A percentile compares a stretch with the other conserved stretches of the same genome.
Conservation (phyloP, 2,329 filamentous ascomycete species). For the Hansfordia pulvinata region DNA sequence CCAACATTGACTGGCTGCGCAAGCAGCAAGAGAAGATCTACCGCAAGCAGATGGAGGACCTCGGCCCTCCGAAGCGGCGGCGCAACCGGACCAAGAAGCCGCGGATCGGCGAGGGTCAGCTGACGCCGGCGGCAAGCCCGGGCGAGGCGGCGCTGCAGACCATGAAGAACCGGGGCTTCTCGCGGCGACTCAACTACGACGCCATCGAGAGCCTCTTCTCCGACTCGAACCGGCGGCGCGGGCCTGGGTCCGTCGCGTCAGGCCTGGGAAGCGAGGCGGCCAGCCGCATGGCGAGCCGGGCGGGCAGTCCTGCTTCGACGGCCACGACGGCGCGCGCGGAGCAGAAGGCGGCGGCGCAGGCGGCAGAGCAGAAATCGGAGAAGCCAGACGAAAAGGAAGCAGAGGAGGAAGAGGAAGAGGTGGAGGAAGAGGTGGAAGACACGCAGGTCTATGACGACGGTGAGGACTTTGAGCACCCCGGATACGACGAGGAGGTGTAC, state of each 20-base stretch:
- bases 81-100: slow-evolving; percentile 34
- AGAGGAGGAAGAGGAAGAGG: slow-evolving; percentile 17
- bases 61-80: slow-evolving; percentile 39
- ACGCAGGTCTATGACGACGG: slow-evolving; percentile 10
- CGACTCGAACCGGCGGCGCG: slow-evolving; percentile 26
- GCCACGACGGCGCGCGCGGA: slow-evolving; percentile 11
- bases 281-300: slow-evolving; percentile 19
- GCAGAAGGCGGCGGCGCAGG: slow-evolving; percentile 1
- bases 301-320: slow-evolving; percentile 17
- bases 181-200: slow-evolving; percentile 64
- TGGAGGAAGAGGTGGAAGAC: slow-evolving; percentile 21
- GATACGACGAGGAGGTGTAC: slow-evolving; percentile 21
- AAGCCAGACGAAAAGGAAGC: slow-evolving; percentile 18
- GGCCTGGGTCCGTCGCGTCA: slow-evolving; percentile 33
- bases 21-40: slow-evolving; percentile 75
- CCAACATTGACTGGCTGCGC: slow-evolving; percentile 88
- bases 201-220: slow-evolving; percentile 42
- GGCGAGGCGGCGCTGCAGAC: slow-evolving; percentile 57
- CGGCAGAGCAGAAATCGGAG: slow-evolving; percentile 4
- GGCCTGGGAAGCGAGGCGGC: slow-evolving; percentile 26
- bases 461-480: slow-evolving; percentile 9
- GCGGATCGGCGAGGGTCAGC: slow-evolving; percentile 50
- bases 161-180: slow-evolving; percentile 54
- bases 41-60: slow-evolving; percentile 47
- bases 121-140: slow-evolving; percentile 51